Evolutionary conservation across 129 eudicot genomes (phyloP).

Genomic region (Logfia minima): DNA sequence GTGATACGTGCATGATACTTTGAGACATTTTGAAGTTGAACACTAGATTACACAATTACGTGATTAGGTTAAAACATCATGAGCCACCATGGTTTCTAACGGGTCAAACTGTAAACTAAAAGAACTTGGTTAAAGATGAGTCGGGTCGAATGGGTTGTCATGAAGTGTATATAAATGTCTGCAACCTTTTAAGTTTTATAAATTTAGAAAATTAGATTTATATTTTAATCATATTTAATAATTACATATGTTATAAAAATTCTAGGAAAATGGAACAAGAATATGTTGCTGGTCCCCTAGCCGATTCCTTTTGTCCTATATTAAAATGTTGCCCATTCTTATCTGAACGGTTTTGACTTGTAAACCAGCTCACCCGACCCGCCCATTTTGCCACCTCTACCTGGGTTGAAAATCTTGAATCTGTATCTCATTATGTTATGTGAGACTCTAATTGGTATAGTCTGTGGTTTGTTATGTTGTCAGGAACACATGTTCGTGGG

Average conservation of each 20-base stretch:
- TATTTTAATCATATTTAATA: neutral
- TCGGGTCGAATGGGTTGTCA: neutral
- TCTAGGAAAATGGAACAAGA: neutral
- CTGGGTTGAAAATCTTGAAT: neutral
- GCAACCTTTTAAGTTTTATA: neutral
- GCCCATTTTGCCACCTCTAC: neutral
- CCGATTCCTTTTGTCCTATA: neutral
- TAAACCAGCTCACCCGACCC: neutral
- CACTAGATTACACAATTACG: neutral
- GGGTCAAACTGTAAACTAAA: neutral
- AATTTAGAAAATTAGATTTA: no score
- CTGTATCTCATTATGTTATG: neutral
- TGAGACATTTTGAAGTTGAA: neutral
- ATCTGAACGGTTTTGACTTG: neutral
- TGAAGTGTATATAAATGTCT: neutral
- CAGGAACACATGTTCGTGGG: conserved; percentile 51
- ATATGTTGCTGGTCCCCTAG: neutral
- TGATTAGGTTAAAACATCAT: conserved; percentile 8
- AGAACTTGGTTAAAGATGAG: neutral
- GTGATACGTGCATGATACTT: conserved; percentile 6
- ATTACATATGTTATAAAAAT: no score
- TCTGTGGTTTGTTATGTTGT: conserved; percentile 27
- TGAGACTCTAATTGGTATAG: neutral
- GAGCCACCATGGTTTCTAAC: neutral
- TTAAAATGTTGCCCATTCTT: neutral